Evolutionary conservation across 805 yeast genomes (phyloP), one percentile per base, ranked within the genome.

Genomic region (Spencermartinsiella europaea): DNA sequence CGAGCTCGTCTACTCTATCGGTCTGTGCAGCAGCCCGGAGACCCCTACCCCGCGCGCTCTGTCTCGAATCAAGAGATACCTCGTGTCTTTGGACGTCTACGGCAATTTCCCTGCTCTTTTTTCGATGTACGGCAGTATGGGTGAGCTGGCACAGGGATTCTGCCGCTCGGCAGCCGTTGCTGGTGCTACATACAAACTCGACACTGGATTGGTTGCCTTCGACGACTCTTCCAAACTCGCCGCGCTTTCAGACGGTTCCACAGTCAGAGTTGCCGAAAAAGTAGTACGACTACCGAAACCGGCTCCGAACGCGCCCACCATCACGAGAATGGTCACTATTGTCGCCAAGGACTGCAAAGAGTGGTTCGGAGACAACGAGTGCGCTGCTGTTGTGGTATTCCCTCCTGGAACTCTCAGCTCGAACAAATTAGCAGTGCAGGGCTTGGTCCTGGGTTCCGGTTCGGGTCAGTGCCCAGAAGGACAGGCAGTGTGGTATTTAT

Each of bases 151-250:
- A 14, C 99, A 91, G 69, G 99, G 97, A 1, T 91, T 93, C 66
- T 91, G 97, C 68, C 76, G 99, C 57, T 85, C 95, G 48, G 98
- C 98, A 2, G 99, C 99, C 12, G 98, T 91, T 52, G 98, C 93
- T 16, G 98, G 98, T 45, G 84, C 97, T 45, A 87, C 95, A 28
- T 91, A 93, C 68, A 88, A 89, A 64, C 72, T 91, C 46, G 80
- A 83, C 60, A 83, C 93, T 14, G 69, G 73, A 34, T 66, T 91
- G 44, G 68, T 68, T 3, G 77, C 79, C 33, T 88, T 71, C 66
- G 91, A 91, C 62, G 79, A 83, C 31, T 68, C 64, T 21, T 69
- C 78, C 25, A 82, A 85, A 58, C 70, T 80, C 20, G 96, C 95
- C 5, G 48, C 58, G 10, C 50, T 68, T 34, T 51, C 58, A 44